Conservation (phyloP, 768 basidiomycete species). For the Pleurotus cornucopiae region DNA sequence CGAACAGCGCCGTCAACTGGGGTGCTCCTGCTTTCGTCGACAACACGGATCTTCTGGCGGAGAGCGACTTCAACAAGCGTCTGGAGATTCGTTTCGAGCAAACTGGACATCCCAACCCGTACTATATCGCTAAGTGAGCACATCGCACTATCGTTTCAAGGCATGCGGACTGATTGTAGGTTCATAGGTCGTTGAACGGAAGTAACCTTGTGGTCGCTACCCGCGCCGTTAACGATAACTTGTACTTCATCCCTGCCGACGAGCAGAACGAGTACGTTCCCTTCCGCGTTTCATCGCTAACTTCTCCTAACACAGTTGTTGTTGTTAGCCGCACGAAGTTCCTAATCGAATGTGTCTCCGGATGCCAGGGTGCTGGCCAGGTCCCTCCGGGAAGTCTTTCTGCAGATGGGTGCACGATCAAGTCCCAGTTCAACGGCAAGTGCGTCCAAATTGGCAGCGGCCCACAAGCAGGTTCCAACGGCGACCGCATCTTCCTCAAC, state of each 20-base stretch:
- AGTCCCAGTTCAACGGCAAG: slow-evolving; percentile 1
- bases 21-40: neutral
- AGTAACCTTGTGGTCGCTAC: neutral
- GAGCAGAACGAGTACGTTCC: slow-evolving; percentile 1
- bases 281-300: neutral
- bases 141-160: neutral
- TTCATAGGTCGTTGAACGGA: neutral
- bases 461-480: neutral
- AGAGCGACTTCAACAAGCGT: slow-evolving; percentile 5
- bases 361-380: neutral
- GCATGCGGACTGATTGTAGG: neutral
- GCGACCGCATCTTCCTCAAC: slow-evolving; percentile 6
- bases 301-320: neutral
- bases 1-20: slow-evolving; percentile 3
- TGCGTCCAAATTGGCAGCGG: slow-evolving; percentile 6
- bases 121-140: slow-evolving; percentile 2
- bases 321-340: neutral
- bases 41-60: slow-evolving; percentile 1
- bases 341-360: slow-evolving; percentile 1
- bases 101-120: neutral
- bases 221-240: neutral
- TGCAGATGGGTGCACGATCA: slow-evolving; percentile 6
- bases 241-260: slow-evolving; percentile 3
- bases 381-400: neutral
- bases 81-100: slow-evolving; percentile 5